Base-by-base conservation (phyloP, 768 basidiomycete genomes). In the Pisolithus marmoratus region DNA sequence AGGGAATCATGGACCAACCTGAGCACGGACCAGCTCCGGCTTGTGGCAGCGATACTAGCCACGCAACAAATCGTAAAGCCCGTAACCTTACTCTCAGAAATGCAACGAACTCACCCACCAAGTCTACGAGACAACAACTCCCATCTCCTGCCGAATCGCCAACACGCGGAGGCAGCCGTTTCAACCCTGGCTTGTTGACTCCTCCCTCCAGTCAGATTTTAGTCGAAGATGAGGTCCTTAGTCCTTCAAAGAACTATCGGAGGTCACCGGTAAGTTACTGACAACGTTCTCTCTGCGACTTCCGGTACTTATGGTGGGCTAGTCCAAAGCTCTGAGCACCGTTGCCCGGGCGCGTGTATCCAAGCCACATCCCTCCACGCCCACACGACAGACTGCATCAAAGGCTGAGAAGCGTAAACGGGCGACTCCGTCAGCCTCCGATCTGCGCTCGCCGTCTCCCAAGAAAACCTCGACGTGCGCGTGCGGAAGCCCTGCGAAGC, bases 401-500 rank as follows among this genome's bases (percentile, higher is more conserved):
- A 45, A 27, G 24, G 14, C 15, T 4, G 43, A 8, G 17, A 45
- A 45, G 24, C 43, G 43, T 17, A 26, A 45, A 45, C 23, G 43
- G 24, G 23, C 24, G 43, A 45, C 43, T 26, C 24, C 43, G 15
- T 45, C 43, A n/a, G 43, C 43, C n/a, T n/a, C 43, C 22, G 43
- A 45, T 48, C 46, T 53, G 11, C 46, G 61, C 44, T 57, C 48
- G 54, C 63, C 38, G 51, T 64, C 31, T 41, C 66, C 55, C 50
- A 66, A 54, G 48, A 59, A 56, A 53, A 49, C 58, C 3, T 63
- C 55, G 7, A 36, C 50, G 1, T 53, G 58, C 31, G 50, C 49
- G 29, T 65, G 55, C 41, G 53, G 54, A 17, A 63, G 66, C 15
- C 67, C 62, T 3, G 55, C 55, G 41, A 72, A 63, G 55, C 60